A percentile compares a stretch with the other conserved stretches of the same genome.
Evolutionary conservation across 2,329 filamentous ascomycete genomes (phyloP).

Genomic region (Paecilomyces variotii): DNA sequence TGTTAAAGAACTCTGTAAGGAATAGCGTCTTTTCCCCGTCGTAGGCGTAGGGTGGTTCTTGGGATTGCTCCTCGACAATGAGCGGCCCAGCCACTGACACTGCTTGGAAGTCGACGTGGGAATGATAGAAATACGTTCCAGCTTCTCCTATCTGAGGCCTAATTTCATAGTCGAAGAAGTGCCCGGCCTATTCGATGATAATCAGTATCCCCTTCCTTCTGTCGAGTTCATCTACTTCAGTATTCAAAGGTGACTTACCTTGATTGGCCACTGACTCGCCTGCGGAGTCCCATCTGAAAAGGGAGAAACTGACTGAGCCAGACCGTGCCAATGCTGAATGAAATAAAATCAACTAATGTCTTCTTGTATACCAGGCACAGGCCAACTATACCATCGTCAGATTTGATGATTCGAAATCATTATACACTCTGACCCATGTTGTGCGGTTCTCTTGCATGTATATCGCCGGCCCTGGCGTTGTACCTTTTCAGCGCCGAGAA

Average conservation of each 20-base stretch:
- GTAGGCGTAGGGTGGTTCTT: constrained; percentile 48
- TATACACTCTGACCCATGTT: constrained; percentile 52
- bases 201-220: neutral
- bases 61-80: constrained; percentile 46
- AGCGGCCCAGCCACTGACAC: constrained; percentile 50
- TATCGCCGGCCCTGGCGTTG: neutral
- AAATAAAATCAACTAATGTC: too few species aligned
- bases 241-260: neutral
- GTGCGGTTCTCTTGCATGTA: constrained; percentile 1
- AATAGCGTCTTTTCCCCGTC: constrained; percentile 53
- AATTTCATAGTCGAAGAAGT: constrained; percentile 63
- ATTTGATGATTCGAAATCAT: constrained; percentile 46
- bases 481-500: neutral
- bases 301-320: constrained; percentile 51
- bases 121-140: constrained; percentile 63
- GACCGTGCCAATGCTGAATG: constrained; percentile 56
- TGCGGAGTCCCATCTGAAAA: constrained; percentile 57
- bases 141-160: constrained; percentile 45
- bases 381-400: constrained; percentile 45
- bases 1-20: constrained; percentile 51
- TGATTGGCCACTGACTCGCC: constrained; percentile 58
- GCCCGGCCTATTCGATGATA: constrained; percentile 36
- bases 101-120: constrained; percentile 57
- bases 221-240: too few species aligned
- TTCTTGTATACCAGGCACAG: neutral